Conservation (phyloP, 441 rosid genomes). For the Syzygium syzygioides region DNA sequence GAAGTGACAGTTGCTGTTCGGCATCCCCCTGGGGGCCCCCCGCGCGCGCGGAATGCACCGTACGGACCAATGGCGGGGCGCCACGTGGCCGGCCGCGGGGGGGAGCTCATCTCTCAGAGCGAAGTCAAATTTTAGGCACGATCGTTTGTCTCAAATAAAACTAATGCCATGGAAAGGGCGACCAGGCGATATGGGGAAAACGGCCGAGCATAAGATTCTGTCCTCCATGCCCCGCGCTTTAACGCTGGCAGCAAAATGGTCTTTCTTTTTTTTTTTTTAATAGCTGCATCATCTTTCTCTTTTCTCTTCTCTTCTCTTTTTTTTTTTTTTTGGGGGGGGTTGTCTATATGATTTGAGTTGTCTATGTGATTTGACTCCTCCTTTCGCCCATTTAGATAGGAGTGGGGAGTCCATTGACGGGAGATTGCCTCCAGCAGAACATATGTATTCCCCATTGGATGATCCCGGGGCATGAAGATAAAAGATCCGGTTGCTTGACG, state of each 20-base stretch:
- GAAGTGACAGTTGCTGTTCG: background rate
- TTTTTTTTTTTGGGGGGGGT: no score
- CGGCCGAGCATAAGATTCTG: background rate
- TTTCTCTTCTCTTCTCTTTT: rapidly evolving
- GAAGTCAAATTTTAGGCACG: background rate
- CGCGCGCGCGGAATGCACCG: background rate
- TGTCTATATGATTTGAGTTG: background rate
- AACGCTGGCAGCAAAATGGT: background rate
- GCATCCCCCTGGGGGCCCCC: background rate
- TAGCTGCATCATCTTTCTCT: background rate
- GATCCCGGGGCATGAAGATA: background rate
- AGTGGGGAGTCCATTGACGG: background rate
- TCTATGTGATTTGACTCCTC: background rate
- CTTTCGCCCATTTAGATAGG: background rate
- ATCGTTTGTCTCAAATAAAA: background rate
- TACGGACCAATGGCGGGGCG: background rate
- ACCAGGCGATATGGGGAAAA: background rate
- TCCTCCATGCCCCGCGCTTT: background rate
- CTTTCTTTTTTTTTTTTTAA: background rate
- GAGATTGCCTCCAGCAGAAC: background rate
- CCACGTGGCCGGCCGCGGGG: background rate
- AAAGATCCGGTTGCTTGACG: background rate
- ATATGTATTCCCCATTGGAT: background rate
- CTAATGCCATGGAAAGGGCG: background rate
- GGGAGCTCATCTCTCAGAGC: no score